Percentiles rank a stretch among this genome's conserved stretches.
Evolutionary conservation across 352 stramenopile species (phyloP).

Genomic region (Globisporangium canariense): DNA sequence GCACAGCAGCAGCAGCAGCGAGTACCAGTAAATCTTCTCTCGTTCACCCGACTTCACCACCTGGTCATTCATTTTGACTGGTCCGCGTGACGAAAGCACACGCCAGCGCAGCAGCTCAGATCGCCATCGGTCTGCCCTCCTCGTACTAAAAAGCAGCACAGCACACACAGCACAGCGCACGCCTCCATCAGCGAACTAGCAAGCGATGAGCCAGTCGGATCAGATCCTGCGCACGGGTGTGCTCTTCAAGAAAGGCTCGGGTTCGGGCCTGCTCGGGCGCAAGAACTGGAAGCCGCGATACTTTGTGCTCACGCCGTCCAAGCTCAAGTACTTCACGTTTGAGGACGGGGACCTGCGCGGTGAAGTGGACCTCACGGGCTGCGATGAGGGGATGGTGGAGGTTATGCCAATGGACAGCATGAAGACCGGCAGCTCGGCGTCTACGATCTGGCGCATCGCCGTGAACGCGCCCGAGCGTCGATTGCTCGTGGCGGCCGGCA

Average conservation of each 20-base stretch:
- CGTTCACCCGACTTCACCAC: not conserved
- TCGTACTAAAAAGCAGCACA: not conserved
- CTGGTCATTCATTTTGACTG: constrained; percentile 3
- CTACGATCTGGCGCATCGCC: constrained; percentile 77
- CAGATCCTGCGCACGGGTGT: constrained; percentile 70
- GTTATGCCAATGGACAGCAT: constrained; percentile 77
- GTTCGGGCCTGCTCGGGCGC: constrained; percentile 57
- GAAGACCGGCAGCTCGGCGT: constrained; percentile 67
- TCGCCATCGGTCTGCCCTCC: not conserved
- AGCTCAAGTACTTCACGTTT: constrained; percentile 76
- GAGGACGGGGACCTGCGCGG: constrained; percentile 73
- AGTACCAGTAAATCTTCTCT: not conserved
- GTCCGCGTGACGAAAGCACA: not conserved
- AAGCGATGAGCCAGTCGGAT: constrained; percentile 33
- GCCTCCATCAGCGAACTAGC: not conserved
- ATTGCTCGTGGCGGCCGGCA: constrained; percentile 60
- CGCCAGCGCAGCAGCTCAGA: not conserved
- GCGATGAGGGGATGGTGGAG: constrained; percentile 58
- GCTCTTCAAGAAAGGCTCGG: constrained; percentile 80
- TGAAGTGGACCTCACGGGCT: constrained; percentile 66
- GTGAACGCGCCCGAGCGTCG: constrained; percentile 61
- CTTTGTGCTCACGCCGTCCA: constrained; percentile 46
- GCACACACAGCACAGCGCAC: not conserved
- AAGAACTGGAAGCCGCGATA: constrained; percentile 63
- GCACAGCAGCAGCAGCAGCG: not conserved